Evolutionary conservation across 2,329 filamentous ascomycete genomes (phyloP), one percentile per base, ranked within the genome.

Genomic region (Aspergillus niger): DNA sequence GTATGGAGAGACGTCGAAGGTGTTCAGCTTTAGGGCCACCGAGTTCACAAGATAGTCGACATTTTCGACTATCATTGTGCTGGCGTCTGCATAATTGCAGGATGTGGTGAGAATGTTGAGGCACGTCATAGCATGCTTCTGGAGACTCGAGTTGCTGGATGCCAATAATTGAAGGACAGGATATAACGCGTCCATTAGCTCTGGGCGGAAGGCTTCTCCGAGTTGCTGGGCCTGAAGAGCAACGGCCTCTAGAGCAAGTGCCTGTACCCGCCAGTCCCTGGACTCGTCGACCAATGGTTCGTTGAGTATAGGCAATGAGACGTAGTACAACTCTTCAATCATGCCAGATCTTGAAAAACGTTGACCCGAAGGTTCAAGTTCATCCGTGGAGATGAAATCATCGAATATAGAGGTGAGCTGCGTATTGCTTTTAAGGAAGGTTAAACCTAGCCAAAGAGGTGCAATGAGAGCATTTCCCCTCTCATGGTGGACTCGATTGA

Each of bases 21-120:
- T 91, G 69, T 97, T 97, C 7, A 99, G 84, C 63, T 92, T 91
- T 62, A 98, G 78, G 0, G 91, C 91, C 15, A 99, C 87, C 0
- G 95, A 91, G 71, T 98, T 98, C 62, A 98, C 89, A 77, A 99
- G 90, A 74, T 99, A 99, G 75, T 99, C 95, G 15, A 92, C 93
- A 63, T 99, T 99, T 55, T 90, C 87, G 28, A 98, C 85, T 41
- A 99, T 89, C 65, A 99, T 80, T 15, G 91, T 87, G 26, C 89
- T 89, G 4, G 94, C 89, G 67, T 83, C 88, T 0, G 72, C 63
- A 69, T 98, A 99, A 2, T 85, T 86, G 69, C 92, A 97, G 0
- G 89, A 84, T 2, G 77, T 72, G 1, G 94, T 89, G n/a, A 97
- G 81, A 17, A 87, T 86, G 70, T 97, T 95, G 13, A 99, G 82